Conservation (phyloP, 345 rosid genomes). For the Eucalyptus brandiana region DNA sequence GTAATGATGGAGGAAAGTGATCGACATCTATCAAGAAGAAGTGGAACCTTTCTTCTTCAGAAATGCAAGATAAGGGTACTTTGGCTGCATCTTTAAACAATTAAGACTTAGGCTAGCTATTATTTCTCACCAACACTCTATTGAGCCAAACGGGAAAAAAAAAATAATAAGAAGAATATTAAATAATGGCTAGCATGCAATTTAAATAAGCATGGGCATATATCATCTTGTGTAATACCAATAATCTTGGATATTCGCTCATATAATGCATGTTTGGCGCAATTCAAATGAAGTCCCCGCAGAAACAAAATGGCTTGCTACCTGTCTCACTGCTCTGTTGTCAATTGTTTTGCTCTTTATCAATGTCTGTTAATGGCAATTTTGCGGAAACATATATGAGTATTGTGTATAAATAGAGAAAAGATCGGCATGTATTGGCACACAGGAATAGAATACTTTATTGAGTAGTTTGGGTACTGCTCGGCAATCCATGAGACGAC, state of each 20-base stretch:
- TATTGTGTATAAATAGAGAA: background rate
- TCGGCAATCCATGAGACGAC: background rate
- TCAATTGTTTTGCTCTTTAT: background rate
- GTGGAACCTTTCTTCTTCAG: slow-evolving; percentile 44
- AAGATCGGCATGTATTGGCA: background rate
- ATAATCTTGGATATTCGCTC: background rate
- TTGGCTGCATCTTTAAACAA: background rate
- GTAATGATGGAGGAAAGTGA: background rate
- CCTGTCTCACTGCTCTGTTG: background rate
- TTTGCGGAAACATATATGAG: background rate
- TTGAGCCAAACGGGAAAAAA: background rate
- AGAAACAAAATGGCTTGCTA: background rate
- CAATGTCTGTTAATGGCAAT: background rate
- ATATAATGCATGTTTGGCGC: background rate
- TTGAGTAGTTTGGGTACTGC: background rate
- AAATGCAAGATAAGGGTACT: slow-evolving; percentile 35
- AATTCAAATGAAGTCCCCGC: background rate
- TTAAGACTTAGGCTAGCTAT: background rate
- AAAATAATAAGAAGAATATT: background rate
- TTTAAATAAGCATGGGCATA: background rate
- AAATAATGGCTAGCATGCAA: background rate
- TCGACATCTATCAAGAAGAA: background rate
- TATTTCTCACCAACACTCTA: background rate
- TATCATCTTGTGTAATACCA: background rate
- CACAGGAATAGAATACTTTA: background rate